These are phyloP conservation scores for Trichoderma oligosporum DNA, from an alignment of 2,329 filamentous ascomycete genomes.

Conservation along the genomic window DNA sequence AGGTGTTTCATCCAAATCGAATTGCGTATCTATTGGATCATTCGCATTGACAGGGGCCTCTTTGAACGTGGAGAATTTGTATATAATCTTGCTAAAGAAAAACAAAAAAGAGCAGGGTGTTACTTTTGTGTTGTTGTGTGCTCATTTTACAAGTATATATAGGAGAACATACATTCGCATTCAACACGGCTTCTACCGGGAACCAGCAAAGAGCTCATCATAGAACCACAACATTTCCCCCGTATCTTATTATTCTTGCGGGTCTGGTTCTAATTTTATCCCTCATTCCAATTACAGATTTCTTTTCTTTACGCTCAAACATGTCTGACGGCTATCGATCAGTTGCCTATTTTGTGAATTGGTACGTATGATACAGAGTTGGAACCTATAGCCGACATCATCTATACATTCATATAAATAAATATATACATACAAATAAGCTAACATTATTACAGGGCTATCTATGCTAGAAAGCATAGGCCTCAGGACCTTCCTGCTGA, in stretches of 20 bases:
- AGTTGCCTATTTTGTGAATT: conserved; percentile 73
- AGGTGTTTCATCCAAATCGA: neutral
- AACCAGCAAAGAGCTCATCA: conserved; percentile 8
- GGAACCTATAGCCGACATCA: no score
- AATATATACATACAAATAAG: neutral
- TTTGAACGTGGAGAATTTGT: no score
- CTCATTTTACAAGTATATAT: neutral
- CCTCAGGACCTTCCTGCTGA: conserved; percentile 78
- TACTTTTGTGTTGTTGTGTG: no score
- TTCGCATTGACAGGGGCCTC: neutral
- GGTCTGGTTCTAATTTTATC: neutral
- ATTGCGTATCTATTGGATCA: neutral
- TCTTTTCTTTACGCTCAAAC: neutral
- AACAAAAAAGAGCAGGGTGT: neutral
- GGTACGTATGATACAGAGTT: no score
- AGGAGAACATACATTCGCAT: neutral
- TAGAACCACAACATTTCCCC: neutral
- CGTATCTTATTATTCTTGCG: conserved; percentile 8
- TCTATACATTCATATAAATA: no score
- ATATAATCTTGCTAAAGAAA: neutral
- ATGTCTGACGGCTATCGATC: conserved; percentile 54
- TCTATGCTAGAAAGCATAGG: conserved; percentile 81
- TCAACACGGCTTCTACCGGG: conserved; percentile 4
- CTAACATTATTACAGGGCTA: conserved; percentile 51
- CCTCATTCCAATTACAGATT: neutral